Conservation (phyloP, 2,329 filamentous ascomycete genomes). For the Laburnicola sp. region DNA sequence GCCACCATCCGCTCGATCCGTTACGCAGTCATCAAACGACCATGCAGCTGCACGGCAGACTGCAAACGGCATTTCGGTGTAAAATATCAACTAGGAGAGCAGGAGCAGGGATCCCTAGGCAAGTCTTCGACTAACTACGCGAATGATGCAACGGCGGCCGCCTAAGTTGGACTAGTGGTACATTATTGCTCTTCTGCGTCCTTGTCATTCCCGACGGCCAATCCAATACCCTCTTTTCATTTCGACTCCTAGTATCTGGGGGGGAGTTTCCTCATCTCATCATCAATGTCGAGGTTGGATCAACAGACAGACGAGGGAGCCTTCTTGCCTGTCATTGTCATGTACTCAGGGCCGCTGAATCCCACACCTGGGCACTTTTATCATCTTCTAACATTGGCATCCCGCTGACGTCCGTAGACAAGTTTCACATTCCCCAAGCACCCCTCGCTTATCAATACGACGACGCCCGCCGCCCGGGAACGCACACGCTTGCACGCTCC, state of each 20-base stretch:
- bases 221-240: no score
- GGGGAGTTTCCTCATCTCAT: no score
- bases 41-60: conserved; percentile 9
- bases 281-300: no score
- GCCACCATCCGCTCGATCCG: conserved; percentile 9
- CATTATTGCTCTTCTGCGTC: background rate
- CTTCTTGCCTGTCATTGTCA: background rate
- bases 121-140: conserved; percentile 6
- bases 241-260: no score
- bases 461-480: background rate
- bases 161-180: background rate
- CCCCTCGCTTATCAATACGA: background rate
- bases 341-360: background rate
- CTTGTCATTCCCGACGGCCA: background rate
- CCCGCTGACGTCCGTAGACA: background rate
- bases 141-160: conserved; percentile 1
- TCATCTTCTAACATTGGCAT: background rate
- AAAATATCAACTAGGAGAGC: conserved; percentile 17
- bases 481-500: background rate
- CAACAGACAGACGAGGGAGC: no score
- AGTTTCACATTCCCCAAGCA: background rate
- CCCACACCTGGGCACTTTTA: background rate
- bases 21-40: conserved; percentile 2
- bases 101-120: conserved; percentile 24
- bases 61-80: conserved; percentile 11